These are phyloP conservation scores for Cicer cuneatum DNA, from an alignment of 306 rosid species.

Conservation along the genomic window DNA sequence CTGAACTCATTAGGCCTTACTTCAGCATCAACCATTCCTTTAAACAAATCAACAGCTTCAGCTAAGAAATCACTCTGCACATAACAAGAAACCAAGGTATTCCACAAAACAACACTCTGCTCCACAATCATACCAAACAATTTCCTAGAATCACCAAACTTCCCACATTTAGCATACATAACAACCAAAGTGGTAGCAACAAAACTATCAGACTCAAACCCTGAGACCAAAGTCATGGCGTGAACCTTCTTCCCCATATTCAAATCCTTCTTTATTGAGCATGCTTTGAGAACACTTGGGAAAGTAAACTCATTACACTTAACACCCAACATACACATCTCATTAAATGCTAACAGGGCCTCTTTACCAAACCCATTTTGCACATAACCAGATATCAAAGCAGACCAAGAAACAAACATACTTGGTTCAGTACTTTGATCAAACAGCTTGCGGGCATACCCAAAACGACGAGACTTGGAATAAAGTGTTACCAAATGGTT, in stretches of 20 bases:
- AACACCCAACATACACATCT: slow-evolving; percentile 62
- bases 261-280: slow-evolving; percentile 65
- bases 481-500: slow-evolving; percentile 59
- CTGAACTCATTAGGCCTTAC: slow-evolving; percentile 78
- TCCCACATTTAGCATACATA: slow-evolving; percentile 79
- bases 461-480: slow-evolving; percentile 55
- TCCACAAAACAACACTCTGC: slow-evolving; percentile 77
- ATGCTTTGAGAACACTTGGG: slow-evolving; percentile 78
- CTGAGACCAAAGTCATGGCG: slow-evolving; percentile 61
- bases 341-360: slow-evolving; percentile 64
- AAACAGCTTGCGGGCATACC: slow-evolving; percentile 68
- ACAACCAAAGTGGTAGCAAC: slow-evolving; percentile 84
- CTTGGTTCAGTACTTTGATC: slow-evolving; percentile 64
- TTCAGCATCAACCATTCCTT: slow-evolving; percentile 69
- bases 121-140: slow-evolving; percentile 60
- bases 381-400: slow-evolving; percentile 81
- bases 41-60: slow-evolving; percentile 68
- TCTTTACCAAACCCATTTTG: slow-evolving; percentile 67
- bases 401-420: slow-evolving; percentile 78
- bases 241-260: slow-evolving; percentile 68
- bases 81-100: slow-evolving; percentile 78
- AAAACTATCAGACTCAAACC: slow-evolving; percentile 78
- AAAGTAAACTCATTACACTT: slow-evolving; percentile 77
- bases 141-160: slow-evolving; percentile 67
- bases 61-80: slow-evolving; percentile 58